Base-by-base conservation (phyloP, 805 yeast species). In the Candida namnaoensis region DNA sequence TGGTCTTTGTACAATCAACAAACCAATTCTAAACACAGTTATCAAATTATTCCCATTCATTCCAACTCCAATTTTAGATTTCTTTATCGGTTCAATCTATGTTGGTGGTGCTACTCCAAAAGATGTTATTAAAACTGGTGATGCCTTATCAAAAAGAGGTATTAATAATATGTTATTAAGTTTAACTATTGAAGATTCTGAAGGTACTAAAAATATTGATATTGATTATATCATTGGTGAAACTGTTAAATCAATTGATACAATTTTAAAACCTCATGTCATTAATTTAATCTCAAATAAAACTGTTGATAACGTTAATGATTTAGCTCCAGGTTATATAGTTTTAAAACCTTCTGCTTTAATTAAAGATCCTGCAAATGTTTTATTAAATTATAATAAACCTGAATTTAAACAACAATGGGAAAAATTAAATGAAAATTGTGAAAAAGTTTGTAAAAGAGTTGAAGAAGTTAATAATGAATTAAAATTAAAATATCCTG, bases 101-200 rank as follows among this genome's bases (percentile, higher is more conserved):
- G 83, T 95, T 58, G 98, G 98, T 34, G 98, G 98, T 43, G 91
- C 85, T 52, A 77, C 74, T 45, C 72, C 82, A 42, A 61, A 62
- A 10, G 84, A 88, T 48, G 93, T 90, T 12, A 68, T 76, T 41
- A 59, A 68, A 42, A 83, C 95, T 5, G 95, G 95, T 41, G 65
- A 69, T 42, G 68, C 77, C 44, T 70, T 90, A 49, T 69, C 77
- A 41, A 60, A 72, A 40, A 72, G 95, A 46, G 95, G 95, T 9
- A 84, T 88, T 55, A 78, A 85, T 50, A 91, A 90, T 68, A 87
- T 90, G 95, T 88, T 90, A 95, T 68, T 90, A n/a, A 82, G 95
- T 1, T 76, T 88, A 59, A 87, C 96, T 13, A 88, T 90, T 40
- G 98, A 90, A 64, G 95, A 93, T 42, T 82, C 96, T 41, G 86